Evolutionary conservation across 202 grass and related monocot species (phyloP).

Genomic region (Cymbopogon flexuosus): DNA sequence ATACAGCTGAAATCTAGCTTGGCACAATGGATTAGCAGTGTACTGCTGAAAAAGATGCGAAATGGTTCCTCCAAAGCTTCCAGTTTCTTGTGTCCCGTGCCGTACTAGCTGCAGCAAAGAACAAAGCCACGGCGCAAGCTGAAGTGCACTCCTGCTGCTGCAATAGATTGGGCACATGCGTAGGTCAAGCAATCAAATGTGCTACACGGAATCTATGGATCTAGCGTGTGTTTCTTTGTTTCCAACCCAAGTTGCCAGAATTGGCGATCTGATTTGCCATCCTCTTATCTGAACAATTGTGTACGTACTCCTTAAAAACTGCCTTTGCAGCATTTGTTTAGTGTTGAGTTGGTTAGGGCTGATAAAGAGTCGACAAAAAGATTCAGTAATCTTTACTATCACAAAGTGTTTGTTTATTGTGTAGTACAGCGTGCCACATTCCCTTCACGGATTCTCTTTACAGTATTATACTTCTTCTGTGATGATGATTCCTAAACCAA

Average conservation of each 20-base stretch:
- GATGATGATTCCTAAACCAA: background rate
- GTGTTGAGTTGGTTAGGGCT: conserved; percentile 10
- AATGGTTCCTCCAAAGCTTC: conserved; percentile 20
- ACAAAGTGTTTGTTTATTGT: conserved; percentile 8
- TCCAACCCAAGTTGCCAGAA: conserved; percentile 5
- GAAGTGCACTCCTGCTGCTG: background rate
- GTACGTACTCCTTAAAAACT: background rate
- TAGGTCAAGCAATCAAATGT: conserved; percentile 32
- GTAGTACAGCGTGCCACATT: conserved; percentile 23
- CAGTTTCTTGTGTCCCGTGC: conserved; percentile 23
- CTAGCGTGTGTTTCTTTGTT: background rate
- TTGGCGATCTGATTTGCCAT: too few species aligned
- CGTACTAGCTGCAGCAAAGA: conserved; percentile 21
- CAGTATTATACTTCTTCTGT: background rate
- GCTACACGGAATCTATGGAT: conserved; percentile 15
- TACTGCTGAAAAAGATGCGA: conserved; percentile 16
- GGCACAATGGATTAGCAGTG: background rate
- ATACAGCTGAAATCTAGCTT: background rate
- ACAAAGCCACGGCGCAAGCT: background rate
- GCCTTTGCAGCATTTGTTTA: conserved; percentile 19
- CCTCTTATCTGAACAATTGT: background rate
- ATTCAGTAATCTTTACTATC: background rate
- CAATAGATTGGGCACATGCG: background rate
- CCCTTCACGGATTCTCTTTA: conserved; percentile 10
- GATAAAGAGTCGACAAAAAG: conserved; percentile 39